Evolutionary conservation across 2,329 filamentous ascomycete genomes (phyloP), one percentile per base, ranked within the genome.

Genomic region (Neonectria ditissima): DNA sequence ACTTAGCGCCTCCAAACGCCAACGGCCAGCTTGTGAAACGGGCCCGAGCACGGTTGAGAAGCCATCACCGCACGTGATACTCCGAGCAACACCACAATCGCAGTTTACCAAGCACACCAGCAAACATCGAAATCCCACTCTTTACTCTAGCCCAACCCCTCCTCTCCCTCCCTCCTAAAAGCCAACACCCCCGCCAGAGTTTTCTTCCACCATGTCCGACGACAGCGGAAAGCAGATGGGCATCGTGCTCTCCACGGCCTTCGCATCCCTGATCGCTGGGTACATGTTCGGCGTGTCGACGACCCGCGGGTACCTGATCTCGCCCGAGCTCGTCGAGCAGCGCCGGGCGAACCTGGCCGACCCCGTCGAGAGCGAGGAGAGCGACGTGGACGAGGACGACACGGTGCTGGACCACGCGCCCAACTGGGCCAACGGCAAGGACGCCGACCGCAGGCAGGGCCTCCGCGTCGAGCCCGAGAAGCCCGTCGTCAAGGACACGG

Each of bases 211-310:
- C 64, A 77, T 78, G 74, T 59, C 70, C 50, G 82, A 86, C 68
- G 75, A 81, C 9, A 14, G 11, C 37, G 67, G 77, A 57, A 73
- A 81, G 54, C 80, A 82, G 50, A 82, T 84, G 14, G 86, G 87
- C 65, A 83, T 94, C 62, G 83, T 94, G 48, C 81, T 95, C 66
- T 88, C 90, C 58, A 94, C 92, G 18, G 89, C 90, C 68, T 86
- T 97, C 66, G 81, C 95, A 60, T 87, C 91, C 66, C 89, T 92
- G 69, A 77, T 96, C 57, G 86, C 88, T 1, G 94, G 94, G 72
- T 97, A 95, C 80, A 88, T 94, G 39, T 86, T 97, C 14, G 93
- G 92, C 66, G 81, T 97, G 63, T 94, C 94, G 80, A 85, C 89
- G 18, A 86, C 87, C 65, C 84, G 79, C 60, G 87, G 87, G 60